phyloP scores from a whole-genome alignment of 768 basidiomycete species.

The Amylocystis lapponica region DNA sequence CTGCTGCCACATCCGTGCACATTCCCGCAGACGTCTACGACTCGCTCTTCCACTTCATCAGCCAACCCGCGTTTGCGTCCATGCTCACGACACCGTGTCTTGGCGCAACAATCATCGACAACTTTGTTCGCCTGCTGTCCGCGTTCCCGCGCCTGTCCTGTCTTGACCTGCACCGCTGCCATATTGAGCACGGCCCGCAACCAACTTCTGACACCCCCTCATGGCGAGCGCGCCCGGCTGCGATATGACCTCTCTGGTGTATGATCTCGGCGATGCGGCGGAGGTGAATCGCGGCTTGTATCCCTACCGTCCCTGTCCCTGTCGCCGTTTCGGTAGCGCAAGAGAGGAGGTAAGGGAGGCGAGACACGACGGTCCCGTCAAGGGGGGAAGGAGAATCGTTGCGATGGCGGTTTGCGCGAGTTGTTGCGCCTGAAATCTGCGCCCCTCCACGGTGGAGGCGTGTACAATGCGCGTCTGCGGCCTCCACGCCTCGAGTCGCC shows the following conservation, averaged over 20 bases:
- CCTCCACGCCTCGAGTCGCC: constrained; percentile 24
- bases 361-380: constrained; percentile 13
- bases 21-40: too few species aligned
- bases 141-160: too few species aligned
- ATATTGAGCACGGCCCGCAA: too few species aligned
- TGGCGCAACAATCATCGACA: too few species aligned
- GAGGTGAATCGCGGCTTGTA: constrained; percentile 15
- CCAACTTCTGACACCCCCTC: too few species aligned
- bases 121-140: too few species aligned
- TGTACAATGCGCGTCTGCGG: constrained; percentile 24
- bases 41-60: too few species aligned
- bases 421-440: constrained; percentile 20
- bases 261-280: constrained; percentile 12
- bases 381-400: constrained; percentile 17
- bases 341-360: constrained; percentile 19
- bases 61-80: too few species aligned
- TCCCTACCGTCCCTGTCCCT: constrained; percentile 6
- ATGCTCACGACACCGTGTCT: too few species aligned
- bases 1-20: too few species aligned
- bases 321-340: constrained; percentile 11
- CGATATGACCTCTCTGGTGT: constrained; percentile 11
- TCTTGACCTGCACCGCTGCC: too few species aligned
- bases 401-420: constrained; percentile 28
- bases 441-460: constrained; percentile 27
- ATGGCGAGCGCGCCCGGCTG: constrained; percentile 13